These are phyloP conservation scores for Ceratocystiopsis minuta DNA, from an alignment of 2,329 filamentous ascomycete species.

Conservation along the genomic window DNA sequence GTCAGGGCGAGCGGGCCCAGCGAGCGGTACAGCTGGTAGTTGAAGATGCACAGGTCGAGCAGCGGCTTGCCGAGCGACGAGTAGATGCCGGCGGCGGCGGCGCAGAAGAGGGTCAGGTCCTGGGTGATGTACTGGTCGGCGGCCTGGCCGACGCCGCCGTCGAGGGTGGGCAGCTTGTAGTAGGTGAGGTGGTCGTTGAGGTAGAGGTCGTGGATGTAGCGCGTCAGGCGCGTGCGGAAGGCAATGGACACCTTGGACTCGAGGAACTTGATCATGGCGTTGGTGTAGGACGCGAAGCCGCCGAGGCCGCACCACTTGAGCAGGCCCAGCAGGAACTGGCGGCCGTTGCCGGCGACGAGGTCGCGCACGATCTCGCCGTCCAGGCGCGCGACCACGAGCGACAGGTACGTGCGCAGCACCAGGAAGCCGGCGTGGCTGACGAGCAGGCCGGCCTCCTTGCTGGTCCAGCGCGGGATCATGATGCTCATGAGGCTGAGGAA, in stretches of 20 bases:
- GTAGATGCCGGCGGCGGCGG: conserved; percentile 78
- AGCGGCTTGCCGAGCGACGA: conserved; percentile 95
- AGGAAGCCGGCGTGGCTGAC: conserved; percentile 80
- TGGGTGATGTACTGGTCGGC: conserved; percentile 97
- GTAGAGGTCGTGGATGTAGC: conserved; percentile 95
- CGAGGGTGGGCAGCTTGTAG: conserved; percentile 84
- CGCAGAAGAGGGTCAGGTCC: conserved; percentile 88
- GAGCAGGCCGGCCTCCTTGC: conserved; percentile 84
- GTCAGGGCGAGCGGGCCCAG: conserved; percentile 75
- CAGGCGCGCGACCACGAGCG: conserved; percentile 75
- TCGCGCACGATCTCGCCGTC: conserved; percentile 95
- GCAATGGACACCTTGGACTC: conserved; percentile 97
- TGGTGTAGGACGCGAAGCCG: conserved; percentile 86
- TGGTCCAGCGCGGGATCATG: conserved; percentile 89
- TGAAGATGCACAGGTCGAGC: conserved; percentile 95
- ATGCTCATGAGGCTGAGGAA: conserved; percentile 93
- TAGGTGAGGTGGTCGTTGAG: conserved; percentile 90
- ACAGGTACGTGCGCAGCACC: conserved; percentile 83
- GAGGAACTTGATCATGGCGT: conserved; percentile 97
- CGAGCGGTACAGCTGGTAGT: conserved; percentile 87
- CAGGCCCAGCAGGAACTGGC: conserved; percentile 72
- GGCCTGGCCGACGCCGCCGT: conserved; percentile 79
- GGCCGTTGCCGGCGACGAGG: conserved; percentile 85
- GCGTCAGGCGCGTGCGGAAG: conserved; percentile 81
- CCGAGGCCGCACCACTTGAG: conserved; percentile 91